Conservation (phyloP, 2,329 filamentous ascomycete genomes). For the Paecilomyces sp. region DNA sequence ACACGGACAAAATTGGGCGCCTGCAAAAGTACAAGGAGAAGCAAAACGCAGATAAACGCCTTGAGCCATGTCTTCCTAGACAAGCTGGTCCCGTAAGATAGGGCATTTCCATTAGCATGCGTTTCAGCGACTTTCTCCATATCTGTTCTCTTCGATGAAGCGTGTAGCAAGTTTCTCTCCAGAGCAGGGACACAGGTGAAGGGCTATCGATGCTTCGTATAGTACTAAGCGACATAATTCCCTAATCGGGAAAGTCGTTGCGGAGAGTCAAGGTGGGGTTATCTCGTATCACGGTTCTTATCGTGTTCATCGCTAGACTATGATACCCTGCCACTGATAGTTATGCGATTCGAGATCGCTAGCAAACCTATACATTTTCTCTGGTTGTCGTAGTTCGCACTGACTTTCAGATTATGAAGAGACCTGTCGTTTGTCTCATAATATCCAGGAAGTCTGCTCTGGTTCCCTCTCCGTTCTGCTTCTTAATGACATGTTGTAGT, state of each 20-base stretch:
- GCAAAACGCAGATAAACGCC: neutral
- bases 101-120: neutral
- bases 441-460: neutral
- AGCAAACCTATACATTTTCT: neutral
- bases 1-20: neutral
- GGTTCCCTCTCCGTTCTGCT: neutral
- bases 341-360: neutral
- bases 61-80: neutral
- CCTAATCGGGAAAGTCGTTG: neutral
- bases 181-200: neutral
- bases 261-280: neutral
- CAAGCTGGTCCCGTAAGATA: neutral
- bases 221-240: neutral
- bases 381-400: no score
- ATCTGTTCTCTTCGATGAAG: neutral
- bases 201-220: neutral
- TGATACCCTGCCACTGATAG: neutral
- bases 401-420: neutral
- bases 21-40: neutral
- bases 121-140: neutral
- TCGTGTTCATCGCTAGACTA: neutral
- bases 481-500: neutral
- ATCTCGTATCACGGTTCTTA: neutral
- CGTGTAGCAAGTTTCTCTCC: neutral
- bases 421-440: neutral